phyloP scores from a whole-genome alignment of 176 grass and related monocot genomes.

The Rhipidocladum racemiflorum region DNA sequence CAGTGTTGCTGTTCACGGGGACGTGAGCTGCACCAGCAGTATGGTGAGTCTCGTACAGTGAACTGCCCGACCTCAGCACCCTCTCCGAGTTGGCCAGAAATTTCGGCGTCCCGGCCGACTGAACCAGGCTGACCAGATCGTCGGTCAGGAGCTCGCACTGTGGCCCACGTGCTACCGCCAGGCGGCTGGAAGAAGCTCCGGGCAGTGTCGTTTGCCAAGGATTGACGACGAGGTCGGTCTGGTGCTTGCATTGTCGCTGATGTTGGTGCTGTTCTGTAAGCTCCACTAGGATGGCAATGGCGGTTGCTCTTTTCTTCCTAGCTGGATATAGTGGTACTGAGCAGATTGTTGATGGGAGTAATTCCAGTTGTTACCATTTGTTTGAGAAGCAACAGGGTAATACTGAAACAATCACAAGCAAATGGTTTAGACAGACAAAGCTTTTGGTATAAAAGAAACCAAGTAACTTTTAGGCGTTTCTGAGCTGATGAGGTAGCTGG shows the following conservation, averaged over 20 bases:
- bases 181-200: neutral
- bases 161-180: neutral
- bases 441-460: neutral
- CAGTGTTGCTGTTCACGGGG: neutral
- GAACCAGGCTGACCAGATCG: neutral
- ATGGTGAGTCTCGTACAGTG: neutral
- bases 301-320: neutral
- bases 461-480: neutral
- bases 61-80: neutral
- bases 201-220: constrained; percentile 9
- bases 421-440: neutral
- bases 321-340: neutral
- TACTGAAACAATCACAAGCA: neutral
- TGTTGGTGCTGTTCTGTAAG: neutral
- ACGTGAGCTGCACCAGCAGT: neutral
- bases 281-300: neutral
- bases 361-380: neutral
- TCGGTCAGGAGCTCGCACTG: neutral
- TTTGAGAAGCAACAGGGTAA: neutral
- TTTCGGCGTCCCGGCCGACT: constrained; percentile 6
- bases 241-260: neutral
- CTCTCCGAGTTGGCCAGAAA: neutral
- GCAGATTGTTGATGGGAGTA: neutral
- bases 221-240: neutral
- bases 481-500: neutral